Base-by-base conservation (phyloP, 1,139 yeast genomes). In the Candida sp. region DNA sequence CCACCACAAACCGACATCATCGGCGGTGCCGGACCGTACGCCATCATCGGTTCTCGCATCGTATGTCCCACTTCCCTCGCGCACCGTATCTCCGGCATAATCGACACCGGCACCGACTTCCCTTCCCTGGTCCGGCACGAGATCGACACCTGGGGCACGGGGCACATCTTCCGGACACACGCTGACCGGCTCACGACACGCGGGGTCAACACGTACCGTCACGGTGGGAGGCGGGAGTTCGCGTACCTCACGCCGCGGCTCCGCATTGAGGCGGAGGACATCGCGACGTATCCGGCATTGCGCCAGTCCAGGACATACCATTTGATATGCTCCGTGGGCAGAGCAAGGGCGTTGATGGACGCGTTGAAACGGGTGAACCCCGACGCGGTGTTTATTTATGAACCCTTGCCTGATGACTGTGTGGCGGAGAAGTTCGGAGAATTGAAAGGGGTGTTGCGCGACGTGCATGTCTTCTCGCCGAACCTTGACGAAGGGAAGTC, bases 21-120 rank as follows among this genome's bases (percentile, higher is more conserved):
- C 42, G 98, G 98, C 0, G 98, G 98, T 0, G 98, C 93, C 1
- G 98, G 97, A 0, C 82, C 94, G 0, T 93, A 83, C 65, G 92
- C 93, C 1, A 83, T 86, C 1, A 73, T 88, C n/a, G 97, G 97
- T 0, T 86, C 90, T 0, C 70, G 96, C 25, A 74, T 86, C 47
- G 73, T 84, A 1, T 65, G 81, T 8, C 44, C 6, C 78, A 82
- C 0, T 52, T 62, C 0, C 52, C 53, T 1, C 33, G 74, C 83
- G 1, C 52, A 58, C 1, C 62, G 63, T 26, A 75, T 88, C 3
- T 79, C 86, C 2, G 90, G 96, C 69, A 82, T 93, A 9, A 80
- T 91, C 1, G 98, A 93, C 63, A 78, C 81, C 52, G 98, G 98
- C 0, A 59, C 65, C 2, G 98, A 92, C 63, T 90, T 91, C 62